Conservation (phyloP, 495 filamentous ascomycete species). For the Daldinia concentrica region DNA sequence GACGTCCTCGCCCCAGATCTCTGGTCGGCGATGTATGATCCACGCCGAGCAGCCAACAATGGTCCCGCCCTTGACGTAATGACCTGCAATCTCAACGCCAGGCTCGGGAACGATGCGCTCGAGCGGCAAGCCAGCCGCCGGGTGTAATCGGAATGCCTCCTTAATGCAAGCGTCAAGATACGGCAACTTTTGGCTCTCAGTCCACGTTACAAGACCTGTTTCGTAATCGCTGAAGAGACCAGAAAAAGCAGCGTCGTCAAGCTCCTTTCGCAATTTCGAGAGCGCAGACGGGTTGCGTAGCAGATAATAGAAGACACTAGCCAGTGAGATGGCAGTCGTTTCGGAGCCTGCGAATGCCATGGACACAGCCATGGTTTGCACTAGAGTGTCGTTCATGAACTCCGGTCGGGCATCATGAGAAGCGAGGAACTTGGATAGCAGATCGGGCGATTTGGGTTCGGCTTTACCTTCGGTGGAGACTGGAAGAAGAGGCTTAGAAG, state of each 20-base stretch:
- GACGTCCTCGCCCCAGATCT: constrained; percentile 68
- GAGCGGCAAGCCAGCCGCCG: constrained; percentile 68
- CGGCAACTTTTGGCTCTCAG: constrained; percentile 64
- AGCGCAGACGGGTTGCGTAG: constrained; percentile 62
- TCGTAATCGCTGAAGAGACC: constrained; percentile 62
- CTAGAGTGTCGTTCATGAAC: constrained; percentile 71
- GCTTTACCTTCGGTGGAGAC: constrained; percentile 53
- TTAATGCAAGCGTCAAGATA: constrained; percentile 77
- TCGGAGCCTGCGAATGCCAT: constrained; percentile 74
- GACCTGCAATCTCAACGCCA: constrained; percentile 63
- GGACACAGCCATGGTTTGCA: constrained; percentile 70
- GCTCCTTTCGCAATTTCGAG: constrained; percentile 57
- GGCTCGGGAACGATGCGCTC: constrained; percentile 70
- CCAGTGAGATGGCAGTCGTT: constrained; percentile 70
- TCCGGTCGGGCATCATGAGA: constrained; percentile 66
- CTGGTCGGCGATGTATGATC: constrained; percentile 67
- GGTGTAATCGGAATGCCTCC: constrained; percentile 73
- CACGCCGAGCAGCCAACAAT: constrained; percentile 71
- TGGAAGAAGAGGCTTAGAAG: constrained; percentile 50
- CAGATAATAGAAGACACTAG: constrained; percentile 71
- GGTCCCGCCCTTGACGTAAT: constrained; percentile 67
- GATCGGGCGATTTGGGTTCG: constrained; percentile 64
- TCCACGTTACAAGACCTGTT: constrained; percentile 66
- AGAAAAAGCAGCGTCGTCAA: constrained; percentile 60
- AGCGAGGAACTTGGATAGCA: constrained; percentile 68